A percentile compares a stretch with the other conserved stretches of the same genome.
phyloP scores from a whole-genome alignment of 163 green algal species.

The Picocystis sp. region DNA sequence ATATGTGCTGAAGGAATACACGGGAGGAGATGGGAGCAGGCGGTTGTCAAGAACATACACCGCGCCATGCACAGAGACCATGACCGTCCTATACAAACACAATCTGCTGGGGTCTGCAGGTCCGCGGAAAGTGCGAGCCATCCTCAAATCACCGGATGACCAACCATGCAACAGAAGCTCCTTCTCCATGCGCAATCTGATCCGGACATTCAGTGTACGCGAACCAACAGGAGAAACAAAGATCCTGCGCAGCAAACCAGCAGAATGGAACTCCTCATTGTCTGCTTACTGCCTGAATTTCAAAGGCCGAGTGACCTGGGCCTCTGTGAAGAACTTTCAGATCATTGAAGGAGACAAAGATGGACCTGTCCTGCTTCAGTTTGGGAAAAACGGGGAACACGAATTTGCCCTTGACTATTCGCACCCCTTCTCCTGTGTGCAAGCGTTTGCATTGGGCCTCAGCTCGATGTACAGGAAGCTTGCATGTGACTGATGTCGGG shows the following conservation, averaged over 20 bases:
- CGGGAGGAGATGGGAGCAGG: too few relatives aligned
- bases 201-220: too few relatives aligned
- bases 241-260: conserved; percentile 46
- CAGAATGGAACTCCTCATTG: conserved; percentile 67
- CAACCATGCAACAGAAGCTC: conserved; percentile 2
- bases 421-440: conserved; percentile 19
- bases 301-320: conserved; percentile 67
- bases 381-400: conserved; percentile 48
- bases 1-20: conserved; percentile 32
- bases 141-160: conserved; percentile 41
- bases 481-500: conserved; percentile 48
- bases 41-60: conserved; percentile 2
- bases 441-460: conserved; percentile 70
- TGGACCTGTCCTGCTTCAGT: conserved; percentile 58
- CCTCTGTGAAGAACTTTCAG: conserved; percentile 90
- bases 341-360: conserved; percentile 37
- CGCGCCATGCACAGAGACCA: conserved; percentile 29
- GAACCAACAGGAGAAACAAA: conserved; percentile 7
- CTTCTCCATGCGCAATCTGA: not conserved
- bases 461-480: conserved; percentile 75
- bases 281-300: conserved; percentile 81
- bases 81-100: conserved; percentile 63
- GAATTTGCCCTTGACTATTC: conserved; percentile 9
- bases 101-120: conserved; percentile 84
- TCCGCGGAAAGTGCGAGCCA: conserved; percentile 70